A percentile compares a stretch with the other conserved stretches of the same genome.
Conservation (phyloP, 441 rosid genomes). For the Omphalea diandra region DNA sequence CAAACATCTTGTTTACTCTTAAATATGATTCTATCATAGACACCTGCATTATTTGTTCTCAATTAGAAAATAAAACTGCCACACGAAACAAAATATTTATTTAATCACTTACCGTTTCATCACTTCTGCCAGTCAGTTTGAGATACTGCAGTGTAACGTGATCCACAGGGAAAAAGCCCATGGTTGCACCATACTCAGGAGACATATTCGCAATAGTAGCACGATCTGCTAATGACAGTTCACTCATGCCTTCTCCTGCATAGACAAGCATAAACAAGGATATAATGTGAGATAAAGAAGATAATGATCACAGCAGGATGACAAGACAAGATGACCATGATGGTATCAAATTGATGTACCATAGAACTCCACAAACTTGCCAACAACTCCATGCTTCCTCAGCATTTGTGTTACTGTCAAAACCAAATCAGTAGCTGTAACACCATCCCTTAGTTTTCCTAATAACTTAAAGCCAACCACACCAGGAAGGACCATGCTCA, state of each 20-base stretch:
- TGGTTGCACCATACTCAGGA: constrained; percentile 96
- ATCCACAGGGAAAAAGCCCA: constrained; percentile 98
- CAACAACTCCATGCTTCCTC: constrained; percentile 98
- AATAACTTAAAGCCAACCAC: constrained; percentile 96
- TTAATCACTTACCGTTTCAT: constrained; percentile 56
- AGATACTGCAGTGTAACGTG: constrained; percentile 84
- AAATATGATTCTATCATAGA: constrained; percentile 88
- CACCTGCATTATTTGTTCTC: constrained; percentile 47
- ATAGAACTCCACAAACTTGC: constrained; percentile 97
- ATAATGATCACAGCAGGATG: neutral
- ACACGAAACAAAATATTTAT: neutral
- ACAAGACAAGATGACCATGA: neutral
- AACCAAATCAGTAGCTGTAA: constrained; percentile 97
- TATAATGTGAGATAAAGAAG: constrained; percentile 18
- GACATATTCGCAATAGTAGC: constrained; percentile 98
- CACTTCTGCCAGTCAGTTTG: constrained; percentile 81
- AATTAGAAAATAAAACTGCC: constrained; percentile 26
- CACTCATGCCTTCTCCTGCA: constrained; percentile 93
- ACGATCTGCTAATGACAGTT: constrained; percentile 84
- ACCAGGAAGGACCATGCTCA: constrained; percentile 99
- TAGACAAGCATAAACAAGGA: constrained; percentile 20
- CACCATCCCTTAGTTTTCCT: constrained; percentile 82
- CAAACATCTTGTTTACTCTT: constrained; percentile 89
- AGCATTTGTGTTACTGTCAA: constrained; percentile 94
- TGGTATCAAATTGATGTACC: constrained; percentile 42